Evolutionary conservation across 1,284 basidiomycete genomes (phyloP), one percentile per base, ranked within the genome.

Genomic region (Marasmius fiardii): DNA sequence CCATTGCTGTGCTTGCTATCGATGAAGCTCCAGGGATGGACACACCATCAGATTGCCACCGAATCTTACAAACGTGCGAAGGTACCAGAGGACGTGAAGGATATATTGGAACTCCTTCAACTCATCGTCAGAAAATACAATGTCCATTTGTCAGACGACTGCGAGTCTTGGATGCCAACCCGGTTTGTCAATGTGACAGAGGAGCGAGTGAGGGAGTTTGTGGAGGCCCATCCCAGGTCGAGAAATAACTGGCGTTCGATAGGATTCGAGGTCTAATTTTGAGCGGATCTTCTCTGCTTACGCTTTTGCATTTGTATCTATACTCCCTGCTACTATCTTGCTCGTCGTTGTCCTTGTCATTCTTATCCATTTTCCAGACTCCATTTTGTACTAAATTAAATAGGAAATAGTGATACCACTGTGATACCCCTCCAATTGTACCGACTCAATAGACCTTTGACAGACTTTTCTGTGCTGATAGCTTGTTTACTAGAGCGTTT

Each of bases 11-110:
- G 62, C 4, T 61, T 71, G 5, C 59, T 73, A 11, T 54, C 71
- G 43, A 58, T 71, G 44, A 73, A 72, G 58, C 62, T 72, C 31
- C 67, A 72, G 58, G 69, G 64, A 5, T 72, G 71, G 71, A 51
- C 45, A 8, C 65, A 72, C 58, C 71, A 72, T 55, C 64, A 67
- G 43, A 55, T 48, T 6, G 63, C 71, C 7, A 10, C 45, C 16
- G 55, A 62, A 18, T 16, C 35, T 8, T 61, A 68, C 44, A 52
- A 67, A 51, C 63, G 54, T 52, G 55, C 41, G 52, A 72, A 72
- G 62, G 64, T 66, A 60, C 56, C 64, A 34, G 59, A 60, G 18
- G 71, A 73, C 4, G 50, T 35, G 16, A n/a, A 35, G 21, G 34
- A 35, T 28, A 12, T 51, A 1, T 14, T 23, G 4, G 50, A 35